Evolutionary conservation across 23 red algal species (phyloP).

Genomic region (Gracilaria vermiculophylla): DNA sequence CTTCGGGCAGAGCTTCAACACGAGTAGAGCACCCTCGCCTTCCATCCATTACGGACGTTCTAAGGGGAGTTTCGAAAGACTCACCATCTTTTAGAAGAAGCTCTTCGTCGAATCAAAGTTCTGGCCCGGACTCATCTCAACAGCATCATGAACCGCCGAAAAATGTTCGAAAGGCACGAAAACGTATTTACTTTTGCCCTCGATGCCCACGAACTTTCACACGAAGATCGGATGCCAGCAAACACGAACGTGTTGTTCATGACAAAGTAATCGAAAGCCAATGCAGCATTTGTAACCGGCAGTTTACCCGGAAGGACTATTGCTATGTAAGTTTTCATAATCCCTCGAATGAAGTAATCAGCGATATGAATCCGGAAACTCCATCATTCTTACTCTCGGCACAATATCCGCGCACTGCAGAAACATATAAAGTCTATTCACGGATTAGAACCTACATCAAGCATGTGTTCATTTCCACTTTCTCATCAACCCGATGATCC

Average conservation of each 20-base stretch:
- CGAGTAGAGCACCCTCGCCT: neutral
- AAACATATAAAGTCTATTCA: constrained; percentile 23
- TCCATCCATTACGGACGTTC: neutral
- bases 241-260: constrained; percentile 53
- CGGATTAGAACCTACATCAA: neutral
- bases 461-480: neutral
- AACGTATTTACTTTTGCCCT: neutral
- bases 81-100: neutral
- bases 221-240: constrained; percentile 45
- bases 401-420: too few relatives aligned
- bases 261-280: constrained; percentile 42
- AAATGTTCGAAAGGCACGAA: neutral
- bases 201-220: constrained; percentile 47
- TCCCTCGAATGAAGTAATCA: too few relatives aligned
- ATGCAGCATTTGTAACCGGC: constrained; percentile 22
- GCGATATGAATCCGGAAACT: neutral
- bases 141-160: neutral
- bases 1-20: neutral
- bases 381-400: neutral
- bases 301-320: constrained; percentile 56
- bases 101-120: neutral
- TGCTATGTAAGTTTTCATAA: constrained; percentile 16
- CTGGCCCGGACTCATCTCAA: too few relatives aligned
- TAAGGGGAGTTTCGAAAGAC: neutral
- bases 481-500: neutral